Evolutionary conservation across 306 rosid genomes (phyloP).

Genomic region (Vicia sativa): DNA sequence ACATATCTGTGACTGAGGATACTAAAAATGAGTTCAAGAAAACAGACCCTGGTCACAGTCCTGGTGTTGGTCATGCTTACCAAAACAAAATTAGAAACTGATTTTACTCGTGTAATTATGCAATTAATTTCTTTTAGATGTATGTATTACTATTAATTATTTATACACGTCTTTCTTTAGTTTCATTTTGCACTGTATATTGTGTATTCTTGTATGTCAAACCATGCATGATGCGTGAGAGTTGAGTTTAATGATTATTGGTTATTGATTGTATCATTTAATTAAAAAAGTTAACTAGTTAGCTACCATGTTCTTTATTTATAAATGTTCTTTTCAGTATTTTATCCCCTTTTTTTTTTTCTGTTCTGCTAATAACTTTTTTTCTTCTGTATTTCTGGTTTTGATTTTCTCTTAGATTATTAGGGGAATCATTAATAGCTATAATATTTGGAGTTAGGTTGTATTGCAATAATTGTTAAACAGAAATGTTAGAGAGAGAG

Average conservation of each 20-base stretch:
- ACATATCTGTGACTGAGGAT: slow-evolving; percentile 4
- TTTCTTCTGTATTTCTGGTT: not conserved
- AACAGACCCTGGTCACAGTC: slow-evolving; percentile 54
- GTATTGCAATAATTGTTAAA: too few species aligned
- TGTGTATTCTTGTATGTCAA: slow-evolving; percentile 2
- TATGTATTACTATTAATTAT: too few species aligned
- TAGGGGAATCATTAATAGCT: too few species aligned
- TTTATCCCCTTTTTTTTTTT: too few species aligned
- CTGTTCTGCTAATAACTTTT: not conserved
- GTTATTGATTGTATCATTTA: not conserved
- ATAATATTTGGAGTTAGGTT: too few species aligned
- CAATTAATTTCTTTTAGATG: not conserved
- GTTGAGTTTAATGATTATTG: not conserved
- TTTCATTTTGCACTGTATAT: not conserved
- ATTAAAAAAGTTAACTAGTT: slow-evolving; percentile 1
- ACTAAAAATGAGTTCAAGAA: slow-evolving; percentile 38
- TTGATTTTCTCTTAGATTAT: too few species aligned
- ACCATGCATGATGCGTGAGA: not conserved
- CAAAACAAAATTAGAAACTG: slow-evolving; percentile 28
- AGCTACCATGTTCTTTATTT: slow-evolving; percentile 4
- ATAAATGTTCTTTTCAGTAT: not conserved
- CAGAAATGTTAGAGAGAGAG: too few species aligned
- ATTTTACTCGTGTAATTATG: not conserved
- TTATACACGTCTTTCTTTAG: not conserved
- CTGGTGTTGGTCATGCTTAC: slow-evolving; percentile 51